Evolutionary conservation across 805 yeast genomes (phyloP).

Genomic region (Candida ulmi): DNA sequence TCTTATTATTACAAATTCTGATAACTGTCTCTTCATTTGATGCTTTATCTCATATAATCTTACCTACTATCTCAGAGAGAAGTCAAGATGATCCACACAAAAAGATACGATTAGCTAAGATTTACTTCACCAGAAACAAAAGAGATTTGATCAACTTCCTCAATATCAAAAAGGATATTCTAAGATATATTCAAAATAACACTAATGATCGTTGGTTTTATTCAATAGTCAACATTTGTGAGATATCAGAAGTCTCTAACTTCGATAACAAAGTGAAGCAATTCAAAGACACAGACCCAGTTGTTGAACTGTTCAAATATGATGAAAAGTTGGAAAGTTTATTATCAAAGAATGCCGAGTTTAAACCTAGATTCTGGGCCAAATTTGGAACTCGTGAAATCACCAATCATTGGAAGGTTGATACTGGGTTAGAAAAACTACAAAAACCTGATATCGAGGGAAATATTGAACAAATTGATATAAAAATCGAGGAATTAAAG

Average conservation of each 20-base stretch:
- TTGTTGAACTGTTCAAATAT: neutral
- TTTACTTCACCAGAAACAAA: neutral
- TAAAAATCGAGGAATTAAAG: neutral
- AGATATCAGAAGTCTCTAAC: constrained; percentile 4
- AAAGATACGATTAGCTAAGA: neutral
- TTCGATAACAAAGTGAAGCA: constrained; percentile 1
- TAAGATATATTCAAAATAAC: neutral
- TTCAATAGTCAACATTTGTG: neutral
- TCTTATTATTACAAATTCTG: constrained; percentile 7
- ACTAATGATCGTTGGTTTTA: neutral
- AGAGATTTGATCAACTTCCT: neutral
- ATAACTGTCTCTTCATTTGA: constrained; percentile 4
- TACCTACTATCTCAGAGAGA: neutral
- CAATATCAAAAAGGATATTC: neutral
- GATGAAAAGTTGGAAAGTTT: constrained; percentile 2
- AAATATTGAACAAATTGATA: neutral
- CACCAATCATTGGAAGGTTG: constrained; percentile 32
- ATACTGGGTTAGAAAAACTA: constrained; percentile 33
- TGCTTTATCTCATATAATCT: neutral
- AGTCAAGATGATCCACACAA: too few relatives aligned
- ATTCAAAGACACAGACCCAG: neutral
- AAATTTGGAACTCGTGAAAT: constrained; percentile 17
- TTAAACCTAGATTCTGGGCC: constrained; percentile 18
- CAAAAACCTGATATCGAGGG: constrained; percentile 7
- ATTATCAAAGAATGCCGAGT: constrained; percentile 2